Evolutionary conservation across 331 rosid species (phyloP).

Genomic region (Quercus lobata): DNA sequence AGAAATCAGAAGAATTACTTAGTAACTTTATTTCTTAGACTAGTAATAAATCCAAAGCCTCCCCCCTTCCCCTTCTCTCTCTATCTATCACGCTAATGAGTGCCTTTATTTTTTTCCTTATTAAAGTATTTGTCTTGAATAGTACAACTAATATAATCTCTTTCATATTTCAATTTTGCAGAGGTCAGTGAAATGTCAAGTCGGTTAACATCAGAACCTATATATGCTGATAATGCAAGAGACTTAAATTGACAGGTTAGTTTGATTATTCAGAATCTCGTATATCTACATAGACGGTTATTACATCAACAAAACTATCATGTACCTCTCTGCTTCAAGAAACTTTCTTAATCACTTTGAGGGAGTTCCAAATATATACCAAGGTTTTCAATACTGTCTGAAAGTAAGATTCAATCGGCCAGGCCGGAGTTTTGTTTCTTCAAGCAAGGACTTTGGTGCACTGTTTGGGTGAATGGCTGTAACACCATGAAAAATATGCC

Average conservation of each 20-base stretch:
- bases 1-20: not conserved
- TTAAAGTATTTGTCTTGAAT: not conserved
- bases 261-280: not conserved
- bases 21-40: too few species aligned
- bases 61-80: not conserved
- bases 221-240: slow-evolving; percentile 88
- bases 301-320: not conserved
- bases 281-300: not conserved
- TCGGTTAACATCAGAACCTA: slow-evolving; percentile 82
- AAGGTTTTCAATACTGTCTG: slow-evolving; percentile 41
- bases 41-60: too few species aligned
- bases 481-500: slow-evolving; percentile 71
- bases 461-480: slow-evolving; percentile 30
- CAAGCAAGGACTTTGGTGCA: slow-evolving; percentile 46
- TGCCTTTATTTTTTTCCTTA: not conserved
- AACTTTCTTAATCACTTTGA: not conserved
- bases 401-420: slow-evolving; percentile 85
- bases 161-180: slow-evolving; percentile 41
- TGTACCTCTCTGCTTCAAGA: too few species aligned
- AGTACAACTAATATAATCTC: not conserved
- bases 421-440: slow-evolving; percentile 40
- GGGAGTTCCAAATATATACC: not conserved
- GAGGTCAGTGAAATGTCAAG: slow-evolving; percentile 99
- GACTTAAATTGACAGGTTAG: slow-evolving; percentile 90
- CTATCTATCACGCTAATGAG: not conserved